Evolutionary conservation across 306 rosid genomes (phyloP), one percentile per base, ranked within the genome.

Genomic region (Cicer pinnatifidum): DNA sequence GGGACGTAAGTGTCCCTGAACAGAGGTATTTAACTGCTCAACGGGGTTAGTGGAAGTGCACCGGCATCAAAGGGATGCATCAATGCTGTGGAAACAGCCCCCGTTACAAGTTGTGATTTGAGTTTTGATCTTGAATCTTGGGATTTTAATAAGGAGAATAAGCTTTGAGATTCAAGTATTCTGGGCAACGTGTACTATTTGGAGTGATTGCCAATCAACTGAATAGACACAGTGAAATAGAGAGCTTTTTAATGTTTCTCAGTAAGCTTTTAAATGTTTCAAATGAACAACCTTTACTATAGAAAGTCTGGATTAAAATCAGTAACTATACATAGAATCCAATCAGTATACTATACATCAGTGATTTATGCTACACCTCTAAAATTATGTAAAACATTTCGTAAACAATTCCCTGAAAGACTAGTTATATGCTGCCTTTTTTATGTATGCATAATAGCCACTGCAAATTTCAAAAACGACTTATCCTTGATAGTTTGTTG

Each of bases 251-350:
- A 23, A 79, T 90, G 93, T 85, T 89, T 28, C 77, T 91, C 43
- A 86, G 78, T 75, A 83, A 83, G 86, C 88, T 91, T 69, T 76
- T 87, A 50, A 78, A 87, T 35, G 85, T 89, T 73, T 89, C 95
- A 4, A 43, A 83, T 6, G 81, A 83, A 75, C 68, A 71, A 75
- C 67, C 60, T 23, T 35, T 15, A 19, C 69, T 17, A 52, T 75
- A 39, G 85, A 33, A 58, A 58, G 1, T 11, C 64, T 5, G 41
- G 11, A 11, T 20, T 10, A 23, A 10, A 23, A 4, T 20, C 39
- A 23, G 39, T 56, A 23, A 7, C 50, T 10, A 10, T 7, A 15
- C 57, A 56, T 15, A 56, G 63, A 23, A 7, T 57, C 40, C 39
- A 20, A 23, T 57, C 39, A 23, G 7, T 23, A 23, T 23, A 23